A percentile compares a stretch with the other conserved stretches of the same genome.
Evolutionary conservation across 768 basidiomycete genomes (phyloP).

Genomic region (Phallus indusiatus): DNA sequence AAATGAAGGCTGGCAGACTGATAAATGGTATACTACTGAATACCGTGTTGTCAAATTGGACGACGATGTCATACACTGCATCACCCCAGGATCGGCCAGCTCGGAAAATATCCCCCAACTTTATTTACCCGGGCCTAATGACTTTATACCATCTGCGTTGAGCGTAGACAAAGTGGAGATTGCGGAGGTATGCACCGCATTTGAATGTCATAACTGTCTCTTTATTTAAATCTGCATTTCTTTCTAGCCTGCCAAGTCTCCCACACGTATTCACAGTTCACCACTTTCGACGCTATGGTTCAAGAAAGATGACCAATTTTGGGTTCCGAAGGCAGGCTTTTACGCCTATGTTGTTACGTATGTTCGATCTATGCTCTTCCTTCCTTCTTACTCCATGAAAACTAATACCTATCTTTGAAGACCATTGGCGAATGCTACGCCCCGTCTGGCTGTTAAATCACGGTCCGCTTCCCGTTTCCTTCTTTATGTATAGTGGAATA

Average conservation of each 20-base stretch:
- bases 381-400: neutral
- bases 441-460: conserved; percentile 66
- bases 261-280: conserved; percentile 66
- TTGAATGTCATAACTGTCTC: neutral
- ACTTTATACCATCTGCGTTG: conserved; percentile 83
- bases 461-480: conserved; percentile 32
- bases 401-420: conserved; percentile 27
- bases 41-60: conserved; percentile 71
- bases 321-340: conserved; percentile 41
- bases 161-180: conserved; percentile 72
- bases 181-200: conserved; percentile 36
- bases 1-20: conserved; percentile 51
- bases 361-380: neutral
- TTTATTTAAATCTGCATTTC: neutral
- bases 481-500: neutral
- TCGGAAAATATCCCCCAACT: conserved; percentile 60
- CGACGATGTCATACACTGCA: conserved; percentile 38
- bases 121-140: conserved; percentile 74
- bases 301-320: conserved; percentile 52
- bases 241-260: conserved; percentile 60
- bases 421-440: conserved; percentile 47
- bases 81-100: conserved; percentile 41
- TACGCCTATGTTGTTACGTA: neutral
- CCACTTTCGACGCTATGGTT: conserved; percentile 57
- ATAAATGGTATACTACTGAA: conserved; percentile 89